Base-by-base conservation (phyloP, 2,329 filamentous ascomycete species). In the Ilyonectria robusta region DNA sequence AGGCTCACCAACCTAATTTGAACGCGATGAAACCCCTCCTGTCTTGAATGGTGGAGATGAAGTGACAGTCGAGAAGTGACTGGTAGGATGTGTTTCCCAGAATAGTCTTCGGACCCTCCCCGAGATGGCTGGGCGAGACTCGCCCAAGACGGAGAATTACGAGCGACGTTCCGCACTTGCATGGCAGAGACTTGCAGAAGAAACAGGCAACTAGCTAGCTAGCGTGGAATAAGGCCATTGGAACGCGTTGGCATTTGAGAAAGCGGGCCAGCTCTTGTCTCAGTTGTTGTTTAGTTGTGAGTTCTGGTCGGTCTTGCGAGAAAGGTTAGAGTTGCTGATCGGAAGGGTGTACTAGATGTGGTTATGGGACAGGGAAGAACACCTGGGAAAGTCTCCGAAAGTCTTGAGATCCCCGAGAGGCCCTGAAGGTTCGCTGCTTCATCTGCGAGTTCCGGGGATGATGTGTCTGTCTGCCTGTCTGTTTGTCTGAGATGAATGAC, bases 401-500 rank as follows among this genome's bases (percentile, higher is more conserved):
- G 26, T 26, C 26, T 26, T 26, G 26, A 26, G 26, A 6, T 26
- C 26, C 26, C 26, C 6, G 26, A 26, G 26, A 26, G 26, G 26
- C 26, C 26, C 26, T 26, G 26, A 26, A 40, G 17, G 13, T 4
- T 15, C 37, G 13, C 37, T 13, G 5, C 37, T 40, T 17, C 37
- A 13, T 42, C 35, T 54, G 35, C 59, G 37, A 63, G 54, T 58
- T 63, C 61, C 31, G 37, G 44, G 50, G 53, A 35, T 46, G 61
- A 35, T 21, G 17, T 44, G 58, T 26, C 26, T 26, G 26, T 26
- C 26, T 6, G 23, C 42, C 46, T 53, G 58, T 19, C 26, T 26
- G 26, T 26, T 35, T 53, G 53, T 58, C 60, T 63, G 33, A 63
- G 54, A 63, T 63, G 61, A 35, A 35, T 23, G 50, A 33, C 17